Evolutionary conservation across 2,329 filamentous ascomycete species (phyloP).

Genomic region (Neonectria coccinea): DNA sequence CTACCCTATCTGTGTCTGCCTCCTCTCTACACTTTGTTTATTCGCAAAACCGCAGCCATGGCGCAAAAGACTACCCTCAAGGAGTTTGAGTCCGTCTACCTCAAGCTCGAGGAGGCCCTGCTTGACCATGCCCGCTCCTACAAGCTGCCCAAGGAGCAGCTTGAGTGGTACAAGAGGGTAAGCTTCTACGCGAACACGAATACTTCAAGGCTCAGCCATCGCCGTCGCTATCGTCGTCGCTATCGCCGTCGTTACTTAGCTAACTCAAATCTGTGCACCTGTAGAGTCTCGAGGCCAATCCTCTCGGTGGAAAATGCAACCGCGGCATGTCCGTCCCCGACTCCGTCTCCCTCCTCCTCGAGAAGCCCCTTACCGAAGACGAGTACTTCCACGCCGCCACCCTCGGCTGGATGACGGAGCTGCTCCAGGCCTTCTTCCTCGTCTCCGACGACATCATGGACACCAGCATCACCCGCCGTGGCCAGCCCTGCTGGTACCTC

Average conservation of each 20-base stretch:
- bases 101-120: slow-evolving; percentile 84
- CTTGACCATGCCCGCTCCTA: slow-evolving; percentile 83
- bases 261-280: not conserved
- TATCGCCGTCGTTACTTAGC: not conserved
- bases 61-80: slow-evolving; percentile 80
- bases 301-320: slow-evolving; percentile 96
- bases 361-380: slow-evolving; percentile 76
- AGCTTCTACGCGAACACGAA: slow-evolving; percentile 1
- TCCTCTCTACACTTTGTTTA: not conserved
- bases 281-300: slow-evolving; percentile 86
- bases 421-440: slow-evolving; percentile 98
- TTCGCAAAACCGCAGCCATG: slow-evolving; percentile 55
- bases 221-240: not conserved
- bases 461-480: slow-evolving; percentile 90
- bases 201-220: not conserved
- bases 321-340: slow-evolving; percentile 98
- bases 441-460: slow-evolving; percentile 99
- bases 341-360: slow-evolving; percentile 83
- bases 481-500: slow-evolving; percentile 96
- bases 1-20: not conserved
- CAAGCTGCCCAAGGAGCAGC: slow-evolving; percentile 82
- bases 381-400: slow-evolving; percentile 91
- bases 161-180: slow-evolving; percentile 90
- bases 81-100: slow-evolving; percentile 92
- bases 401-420: slow-evolving; percentile 97